A percentile compares a stretch with the other conserved stretches of the same genome.
Conservation (phyloP, 2,329 filamentous ascomycete genomes). For the Venturia nashicola region DNA sequence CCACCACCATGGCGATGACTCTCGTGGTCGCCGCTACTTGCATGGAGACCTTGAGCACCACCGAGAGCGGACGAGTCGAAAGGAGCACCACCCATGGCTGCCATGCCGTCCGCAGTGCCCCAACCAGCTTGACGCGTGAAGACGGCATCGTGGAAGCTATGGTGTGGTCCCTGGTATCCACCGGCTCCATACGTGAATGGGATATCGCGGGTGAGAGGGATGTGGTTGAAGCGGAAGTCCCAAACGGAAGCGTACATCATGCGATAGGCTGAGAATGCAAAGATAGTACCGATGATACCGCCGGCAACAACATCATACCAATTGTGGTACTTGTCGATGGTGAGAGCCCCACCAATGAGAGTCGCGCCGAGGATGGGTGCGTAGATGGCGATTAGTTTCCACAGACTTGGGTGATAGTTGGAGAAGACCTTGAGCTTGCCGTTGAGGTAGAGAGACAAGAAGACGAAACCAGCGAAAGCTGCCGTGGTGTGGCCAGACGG, state of each 20-base stretch:
- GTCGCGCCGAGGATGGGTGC: conserved; percentile 54
- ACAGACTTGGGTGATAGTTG: conserved; percentile 61
- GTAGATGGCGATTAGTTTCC: conserved; percentile 56
- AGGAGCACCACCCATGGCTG: conserved; percentile 29
- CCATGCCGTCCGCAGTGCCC: conserved; percentile 33
- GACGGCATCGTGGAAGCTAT: conserved; percentile 39
- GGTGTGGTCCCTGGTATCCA: conserved; percentile 19
- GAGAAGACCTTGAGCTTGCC: conserved; percentile 65
- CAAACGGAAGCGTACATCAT: conserved; percentile 57
- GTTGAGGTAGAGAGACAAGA: conserved; percentile 61
- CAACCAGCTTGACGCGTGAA: conserved; percentile 50
- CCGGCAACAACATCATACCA: conserved; percentile 64
- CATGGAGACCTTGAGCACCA: neutral
- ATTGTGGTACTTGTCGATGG: conserved; percentile 45
- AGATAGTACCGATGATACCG: conserved; percentile 49
- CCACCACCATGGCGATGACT: neutral
- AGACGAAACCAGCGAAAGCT: conserved; percentile 60
- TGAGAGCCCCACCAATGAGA: conserved; percentile 56
- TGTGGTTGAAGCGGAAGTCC: conserved; percentile 57
- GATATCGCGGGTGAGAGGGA: conserved; percentile 48
- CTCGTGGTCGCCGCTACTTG: neutral
- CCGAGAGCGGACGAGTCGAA: conserved; percentile 23
- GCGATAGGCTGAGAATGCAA: conserved; percentile 53
- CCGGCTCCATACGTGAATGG: conserved; percentile 40
- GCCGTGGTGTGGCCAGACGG: conserved; percentile 64